Evolutionary conservation across 23 red algal species (phyloP).

Genomic region (Pyropia yezoensis): DNA sequence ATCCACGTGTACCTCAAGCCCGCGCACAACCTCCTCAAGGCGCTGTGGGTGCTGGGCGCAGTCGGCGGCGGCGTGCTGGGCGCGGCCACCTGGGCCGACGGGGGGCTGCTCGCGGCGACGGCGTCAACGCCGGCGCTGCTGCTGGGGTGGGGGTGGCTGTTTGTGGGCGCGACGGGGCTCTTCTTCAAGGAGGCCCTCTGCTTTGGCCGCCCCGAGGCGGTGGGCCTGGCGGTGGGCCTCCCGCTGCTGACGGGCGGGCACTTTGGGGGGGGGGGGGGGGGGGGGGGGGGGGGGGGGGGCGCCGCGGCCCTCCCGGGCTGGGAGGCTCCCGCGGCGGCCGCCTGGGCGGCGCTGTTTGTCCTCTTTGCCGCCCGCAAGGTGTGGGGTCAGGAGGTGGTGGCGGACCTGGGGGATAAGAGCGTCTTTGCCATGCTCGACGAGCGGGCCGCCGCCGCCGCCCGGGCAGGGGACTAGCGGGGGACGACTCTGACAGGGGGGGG

Average conservation of each 20-base stretch:
- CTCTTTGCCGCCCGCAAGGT: conserved; percentile 64
- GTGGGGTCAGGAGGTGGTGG: conserved; percentile 17
- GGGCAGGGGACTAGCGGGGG: too few relatives aligned
- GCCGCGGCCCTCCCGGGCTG: not conserved
- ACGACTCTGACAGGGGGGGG: too few relatives aligned
- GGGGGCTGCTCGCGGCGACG: conserved; percentile 23
- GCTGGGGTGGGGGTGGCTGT: conserved; percentile 59
- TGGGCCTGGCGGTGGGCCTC: conserved; percentile 30
- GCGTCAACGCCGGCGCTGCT: conserved; percentile 14
- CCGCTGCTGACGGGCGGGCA: conserved; percentile 68
- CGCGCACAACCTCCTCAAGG: conserved; percentile 53
- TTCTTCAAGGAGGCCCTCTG: conserved; percentile 94
- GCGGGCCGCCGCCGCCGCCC: too few relatives aligned
- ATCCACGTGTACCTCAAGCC: conserved; percentile 96
- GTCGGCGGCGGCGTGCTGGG: conserved; percentile 4
- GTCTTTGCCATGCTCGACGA: conserved; percentile 39
- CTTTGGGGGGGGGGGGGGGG: conserved; percentile 17
- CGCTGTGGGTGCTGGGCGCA: conserved; percentile 32
- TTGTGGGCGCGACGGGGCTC: conserved; percentile 76
- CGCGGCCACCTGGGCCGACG: not conserved
- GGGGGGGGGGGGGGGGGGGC: not conserved
- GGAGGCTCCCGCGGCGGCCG: not conserved
- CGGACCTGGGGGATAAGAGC: conserved; percentile 90
- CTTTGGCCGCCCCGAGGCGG: conserved; percentile 75
- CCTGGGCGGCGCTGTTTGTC: conserved; percentile 36